Evolutionary conservation across 2,329 filamentous ascomycete genomes (phyloP).

Genomic region (Macroventuria anomochaeta): DNA sequence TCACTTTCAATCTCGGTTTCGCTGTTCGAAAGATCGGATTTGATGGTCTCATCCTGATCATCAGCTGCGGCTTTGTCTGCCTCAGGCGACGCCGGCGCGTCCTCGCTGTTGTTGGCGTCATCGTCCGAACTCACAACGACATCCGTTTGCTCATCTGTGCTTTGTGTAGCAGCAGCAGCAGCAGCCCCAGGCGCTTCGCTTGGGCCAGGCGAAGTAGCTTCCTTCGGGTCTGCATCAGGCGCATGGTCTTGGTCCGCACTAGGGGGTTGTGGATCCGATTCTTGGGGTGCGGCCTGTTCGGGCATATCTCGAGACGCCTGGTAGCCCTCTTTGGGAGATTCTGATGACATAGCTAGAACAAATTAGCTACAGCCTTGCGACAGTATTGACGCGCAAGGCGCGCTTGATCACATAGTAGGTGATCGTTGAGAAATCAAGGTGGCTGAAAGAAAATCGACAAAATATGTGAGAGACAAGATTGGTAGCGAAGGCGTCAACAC

Average conservation of each 20-base stretch:
- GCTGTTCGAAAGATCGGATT: not conserved
- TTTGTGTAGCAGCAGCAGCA: not conserved
- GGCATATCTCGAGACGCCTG: not conserved
- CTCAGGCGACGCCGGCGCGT: not conserved
- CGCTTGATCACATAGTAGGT: conserved; percentile 6
- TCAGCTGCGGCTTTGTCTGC: not conserved
- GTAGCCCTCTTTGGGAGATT: not conserved
- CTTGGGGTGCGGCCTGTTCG: not conserved
- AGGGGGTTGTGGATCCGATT: not conserved
- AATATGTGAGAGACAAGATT: not conserved
- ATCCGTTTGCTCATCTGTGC: conserved; percentile 1
- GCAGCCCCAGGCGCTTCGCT: not conserved
- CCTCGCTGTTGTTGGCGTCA: conserved; percentile 11
- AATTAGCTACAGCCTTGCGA: conserved; percentile 14
- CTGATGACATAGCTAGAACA: conserved; percentile 1
- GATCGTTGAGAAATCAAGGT: not conserved
- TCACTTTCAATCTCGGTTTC: not conserved
- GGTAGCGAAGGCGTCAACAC: conserved; percentile 4
- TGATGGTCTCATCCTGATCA: not conserved
- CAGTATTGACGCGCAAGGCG: conserved; percentile 3
- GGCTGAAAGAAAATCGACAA: not conserved
- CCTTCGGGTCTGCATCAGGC: not conserved
- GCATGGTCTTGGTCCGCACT: not conserved
- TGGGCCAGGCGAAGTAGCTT: not conserved
- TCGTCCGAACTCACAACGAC: conserved; percentile 1